Percentiles rank a stretch among this genome's conserved stretches.
phyloP scores from a whole-genome alignment of 371 early-diverging fungal species.

The Coemansia sp. region DNA sequence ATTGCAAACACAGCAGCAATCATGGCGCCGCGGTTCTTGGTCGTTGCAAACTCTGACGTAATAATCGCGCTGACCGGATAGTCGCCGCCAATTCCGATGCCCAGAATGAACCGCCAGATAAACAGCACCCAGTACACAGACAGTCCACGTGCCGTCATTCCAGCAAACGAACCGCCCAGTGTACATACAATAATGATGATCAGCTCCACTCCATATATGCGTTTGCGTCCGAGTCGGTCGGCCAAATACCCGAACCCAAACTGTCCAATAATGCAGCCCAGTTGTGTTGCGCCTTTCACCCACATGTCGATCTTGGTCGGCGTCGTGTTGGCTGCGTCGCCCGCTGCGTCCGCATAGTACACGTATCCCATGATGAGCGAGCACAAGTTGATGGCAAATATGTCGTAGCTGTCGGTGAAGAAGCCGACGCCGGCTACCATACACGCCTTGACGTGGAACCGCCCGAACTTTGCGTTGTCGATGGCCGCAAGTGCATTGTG shows the following conservation, averaged over 20 bases:
- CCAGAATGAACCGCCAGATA: conserved; percentile 81
- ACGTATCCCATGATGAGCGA: conserved; percentile 78
- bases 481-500: conserved; percentile 54
- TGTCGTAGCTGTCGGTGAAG: conserved; percentile 87
- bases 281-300: conserved; percentile 77
- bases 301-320: conserved; percentile 68
- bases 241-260: conserved; percentile 83
- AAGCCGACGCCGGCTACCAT: conserved; percentile 84
- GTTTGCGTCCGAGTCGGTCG: conserved; percentile 82
- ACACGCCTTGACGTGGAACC: conserved; percentile 82
- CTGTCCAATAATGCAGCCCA: conserved; percentile 85
- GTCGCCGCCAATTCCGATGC: conserved; percentile 86
- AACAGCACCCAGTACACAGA: conserved; percentile 71
- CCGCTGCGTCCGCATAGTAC: conserved; percentile 60
- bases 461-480: conserved; percentile 61
- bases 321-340: conserved; percentile 55
- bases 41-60: conserved; percentile 83
- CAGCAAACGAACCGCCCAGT: conserved; percentile 67
- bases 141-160: conserved; percentile 62
- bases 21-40: conserved; percentile 78
- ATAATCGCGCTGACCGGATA: conserved; percentile 86
- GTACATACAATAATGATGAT: conserved; percentile 77
- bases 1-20: conserved; percentile 87
- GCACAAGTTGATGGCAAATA: conserved; percentile 81
- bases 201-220: conserved; percentile 84